phyloP scores from a whole-genome alignment of 768 basidiomycete species.

The Hysterangium stoloniferum region DNA sequence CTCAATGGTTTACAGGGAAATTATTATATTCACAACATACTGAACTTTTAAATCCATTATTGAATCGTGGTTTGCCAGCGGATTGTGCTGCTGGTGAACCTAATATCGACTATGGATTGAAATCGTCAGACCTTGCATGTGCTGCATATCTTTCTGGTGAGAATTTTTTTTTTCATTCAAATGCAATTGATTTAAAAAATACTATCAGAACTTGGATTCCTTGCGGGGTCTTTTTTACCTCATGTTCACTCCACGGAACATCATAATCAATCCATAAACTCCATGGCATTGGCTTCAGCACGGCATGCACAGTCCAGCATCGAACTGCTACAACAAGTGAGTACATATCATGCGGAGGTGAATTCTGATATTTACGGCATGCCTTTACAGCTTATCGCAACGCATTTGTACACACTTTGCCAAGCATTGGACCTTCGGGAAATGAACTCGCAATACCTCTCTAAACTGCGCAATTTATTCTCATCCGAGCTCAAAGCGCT shows the following conservation, averaged over 20 bases:
- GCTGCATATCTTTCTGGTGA: slow-evolving; percentile 20
- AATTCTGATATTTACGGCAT: background rate
- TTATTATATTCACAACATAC: slow-evolving; percentile 20
- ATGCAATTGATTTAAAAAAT: background rate
- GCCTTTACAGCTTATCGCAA: background rate
- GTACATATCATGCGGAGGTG: background rate
- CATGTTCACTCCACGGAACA: slow-evolving; percentile 22
- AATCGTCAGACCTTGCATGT: slow-evolving; percentile 21
- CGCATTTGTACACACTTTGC: background rate
- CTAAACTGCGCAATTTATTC: background rate
- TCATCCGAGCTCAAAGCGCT: background rate
- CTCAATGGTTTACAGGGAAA: slow-evolving; percentile 18
- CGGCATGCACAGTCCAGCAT: background rate
- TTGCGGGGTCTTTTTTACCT: slow-evolving; percentile 20
- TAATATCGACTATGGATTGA: slow-evolving; percentile 19
- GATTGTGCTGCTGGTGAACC: slow-evolving; percentile 7
- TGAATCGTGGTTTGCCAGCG: slow-evolving; percentile 24
- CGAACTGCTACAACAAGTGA: background rate
- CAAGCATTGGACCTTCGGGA: background rate
- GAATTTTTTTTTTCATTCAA: too few species aligned
- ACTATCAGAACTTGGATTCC: slow-evolving; percentile 17
- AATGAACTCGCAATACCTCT: background rate
- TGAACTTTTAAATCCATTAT: slow-evolving; percentile 20
- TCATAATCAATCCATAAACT: slow-evolving; percentile 24
- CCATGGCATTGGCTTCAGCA: slow-evolving; percentile 2